Conservation (phyloP, 805 yeast genomes). For the Grigorovia transvaalensis region DNA sequence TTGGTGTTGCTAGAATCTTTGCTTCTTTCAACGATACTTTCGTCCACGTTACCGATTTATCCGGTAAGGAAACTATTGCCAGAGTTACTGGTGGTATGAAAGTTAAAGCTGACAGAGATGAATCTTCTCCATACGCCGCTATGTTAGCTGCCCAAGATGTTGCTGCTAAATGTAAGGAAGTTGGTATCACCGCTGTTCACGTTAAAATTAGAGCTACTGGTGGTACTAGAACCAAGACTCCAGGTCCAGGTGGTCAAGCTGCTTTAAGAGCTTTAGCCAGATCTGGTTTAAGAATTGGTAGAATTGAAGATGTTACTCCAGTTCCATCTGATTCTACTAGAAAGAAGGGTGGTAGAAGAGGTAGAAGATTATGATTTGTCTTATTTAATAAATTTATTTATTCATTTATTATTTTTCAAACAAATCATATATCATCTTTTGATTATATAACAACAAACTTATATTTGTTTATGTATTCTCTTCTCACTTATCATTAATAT, state of each 20-base stretch:
- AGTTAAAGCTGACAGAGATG: constrained; percentile 99
- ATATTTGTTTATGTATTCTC: not conserved
- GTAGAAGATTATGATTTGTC: constrained; percentile 86
- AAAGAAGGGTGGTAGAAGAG: constrained; percentile 99
- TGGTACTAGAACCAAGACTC: constrained; percentile 99
- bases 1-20: constrained; percentile 99
- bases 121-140: constrained; percentile 99
- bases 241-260: constrained; percentile 99
- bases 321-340: constrained; percentile 99
- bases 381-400: no score
- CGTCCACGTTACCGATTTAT: constrained; percentile 98
- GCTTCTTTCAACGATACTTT: constrained; percentile 99
- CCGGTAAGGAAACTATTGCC: constrained; percentile 99
- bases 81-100: constrained; percentile 99
- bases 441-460: not conserved
- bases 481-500: no score
- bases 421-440: not conserved
- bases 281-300: constrained; percentile 99
- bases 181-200: constrained; percentile 99
- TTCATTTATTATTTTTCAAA: no score
- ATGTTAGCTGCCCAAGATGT: constrained; percentile 99
- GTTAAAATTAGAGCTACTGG: constrained; percentile 99
- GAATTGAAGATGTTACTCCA: constrained; percentile 99
- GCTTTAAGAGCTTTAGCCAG: constrained; percentile 99
- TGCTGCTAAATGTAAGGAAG: constrained; percentile 98